Evolutionary conservation across 371 early-diverging fungal genomes (phyloP).

Genomic region (Lichtheimia ornata): DNA sequence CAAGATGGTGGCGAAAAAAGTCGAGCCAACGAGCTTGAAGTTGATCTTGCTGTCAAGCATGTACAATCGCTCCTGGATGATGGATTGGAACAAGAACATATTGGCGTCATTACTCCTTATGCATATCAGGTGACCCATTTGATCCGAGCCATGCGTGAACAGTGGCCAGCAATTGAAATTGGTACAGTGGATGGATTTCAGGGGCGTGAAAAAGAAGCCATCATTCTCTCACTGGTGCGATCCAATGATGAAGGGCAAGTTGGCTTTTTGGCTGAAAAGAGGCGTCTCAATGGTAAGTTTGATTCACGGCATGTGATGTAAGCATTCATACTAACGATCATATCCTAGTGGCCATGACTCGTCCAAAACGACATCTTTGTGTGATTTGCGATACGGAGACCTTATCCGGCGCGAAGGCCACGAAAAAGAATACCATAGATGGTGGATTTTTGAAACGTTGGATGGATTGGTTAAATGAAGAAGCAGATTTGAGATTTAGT

Average conservation of each 20-base stretch:
- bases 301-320: not conserved
- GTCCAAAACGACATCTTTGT: conserved; percentile 87
- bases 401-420: conserved; percentile 38
- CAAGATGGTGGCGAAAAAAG: conserved; percentile 59
- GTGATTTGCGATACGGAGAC: conserved; percentile 84
- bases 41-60: conserved; percentile 63
- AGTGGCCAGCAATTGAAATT: conserved; percentile 65
- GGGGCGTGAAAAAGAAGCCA: conserved; percentile 94
- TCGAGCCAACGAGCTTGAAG: conserved; percentile 78
- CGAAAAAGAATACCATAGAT: conserved; percentile 22
- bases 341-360: conserved; percentile 82
- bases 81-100: conserved; percentile 64
- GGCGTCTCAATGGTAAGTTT: conserved; percentile 76
- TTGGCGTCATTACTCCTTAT: conserved; percentile 90
- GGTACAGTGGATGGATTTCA: conserved; percentile 97
- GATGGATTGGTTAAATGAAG: conserved; percentile 57
- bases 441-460: conserved; percentile 59
- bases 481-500: conserved; percentile 58
- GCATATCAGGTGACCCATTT: conserved; percentile 73
- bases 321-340: not conserved
- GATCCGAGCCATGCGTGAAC: conserved; percentile 35
- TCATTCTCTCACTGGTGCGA: conserved; percentile 86
- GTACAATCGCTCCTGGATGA: conserved; percentile 60
- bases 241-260: conserved; percentile 80
- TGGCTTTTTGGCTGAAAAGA: conserved; percentile 87